Percentiles rank a stretch among this genome's conserved stretches.
Conservation (phyloP, 192 early-diverging fungal genomes). For the Lobosporangium transversale region DNA sequence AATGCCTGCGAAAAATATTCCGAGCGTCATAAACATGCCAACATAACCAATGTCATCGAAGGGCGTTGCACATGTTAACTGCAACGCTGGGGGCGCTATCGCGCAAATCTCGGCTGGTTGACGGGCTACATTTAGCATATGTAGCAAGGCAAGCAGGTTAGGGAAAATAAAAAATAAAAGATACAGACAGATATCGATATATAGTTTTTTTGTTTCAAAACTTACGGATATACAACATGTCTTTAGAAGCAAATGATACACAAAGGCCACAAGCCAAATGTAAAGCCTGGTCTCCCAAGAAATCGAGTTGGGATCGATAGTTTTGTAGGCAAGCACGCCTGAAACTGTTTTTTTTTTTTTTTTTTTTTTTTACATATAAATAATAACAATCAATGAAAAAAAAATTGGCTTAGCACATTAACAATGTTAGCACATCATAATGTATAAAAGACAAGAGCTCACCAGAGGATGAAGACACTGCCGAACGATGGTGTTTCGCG, state of each 20-base stretch:
- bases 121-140: constrained; percentile 35
- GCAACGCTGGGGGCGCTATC: constrained; percentile 50
- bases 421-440: neutral
- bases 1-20: constrained; percentile 67
- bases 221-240: constrained; percentile 61
- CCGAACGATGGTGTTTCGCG: constrained; percentile 56
- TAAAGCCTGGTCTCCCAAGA: constrained; percentile 62
- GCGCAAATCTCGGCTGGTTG: constrained; percentile 54
- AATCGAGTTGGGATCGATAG: constrained; percentile 53
- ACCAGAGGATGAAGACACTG: constrained; percentile 41
- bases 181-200: no score
- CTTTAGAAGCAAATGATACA: constrained; percentile 57
- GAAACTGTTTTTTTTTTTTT: no score
- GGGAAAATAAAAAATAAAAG: no score
- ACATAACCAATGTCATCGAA: constrained; percentile 35
- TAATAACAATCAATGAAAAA: no score
- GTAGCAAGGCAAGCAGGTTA: no score
- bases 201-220: neutral
- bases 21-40: constrained; percentile 67
- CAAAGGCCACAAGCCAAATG: constrained; percentile 64
- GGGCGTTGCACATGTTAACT: constrained; percentile 33
- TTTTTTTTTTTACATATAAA: no score
- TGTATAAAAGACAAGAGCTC: constrained; percentile 1
- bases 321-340: constrained; percentile 57
- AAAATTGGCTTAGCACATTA: constrained; percentile 10